Evolutionary conservation across 768 basidiomycete genomes (phyloP).

Genomic region (Boletus edulis): DNA sequence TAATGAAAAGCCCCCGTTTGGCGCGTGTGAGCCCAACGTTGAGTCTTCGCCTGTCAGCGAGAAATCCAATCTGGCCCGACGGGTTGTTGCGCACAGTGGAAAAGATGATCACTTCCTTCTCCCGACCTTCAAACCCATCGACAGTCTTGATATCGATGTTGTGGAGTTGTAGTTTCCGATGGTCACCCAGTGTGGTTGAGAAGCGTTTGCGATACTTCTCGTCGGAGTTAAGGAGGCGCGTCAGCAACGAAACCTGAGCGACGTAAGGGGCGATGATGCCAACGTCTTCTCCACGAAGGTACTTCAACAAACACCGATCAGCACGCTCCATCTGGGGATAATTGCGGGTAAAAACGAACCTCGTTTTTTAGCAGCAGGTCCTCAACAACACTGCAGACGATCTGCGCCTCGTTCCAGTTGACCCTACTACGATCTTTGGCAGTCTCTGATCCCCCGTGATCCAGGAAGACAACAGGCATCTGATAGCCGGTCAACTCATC

Average conservation of each 20-base stretch:
- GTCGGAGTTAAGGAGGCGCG: constrained; percentile 61
- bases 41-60: constrained; percentile 79
- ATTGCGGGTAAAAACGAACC: constrained; percentile 41
- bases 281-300: constrained; percentile 70
- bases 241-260: constrained; percentile 78
- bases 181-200: constrained; percentile 55
- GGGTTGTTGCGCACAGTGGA: constrained; percentile 86
- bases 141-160: constrained; percentile 88
- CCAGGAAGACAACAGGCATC: constrained; percentile 75
- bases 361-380: constrained; percentile 77
- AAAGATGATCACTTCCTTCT: constrained; percentile 91
- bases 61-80: constrained; percentile 79
- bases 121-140: constrained; percentile 91
- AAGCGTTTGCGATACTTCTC: constrained; percentile 53
- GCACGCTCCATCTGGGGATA: not conserved
- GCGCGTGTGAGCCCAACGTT: constrained; percentile 93
- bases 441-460: constrained; percentile 72
- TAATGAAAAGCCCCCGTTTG: constrained; percentile 77
- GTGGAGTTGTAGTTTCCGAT: constrained; percentile 61
- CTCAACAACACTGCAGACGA: constrained; percentile 77
- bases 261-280: constrained; percentile 92
- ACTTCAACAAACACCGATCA: constrained; percentile 33
- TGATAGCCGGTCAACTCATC: constrained; percentile 39
- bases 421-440: constrained; percentile 68
- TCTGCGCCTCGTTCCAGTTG: constrained; percentile 74